Base-by-base conservation (phyloP, 1,139 yeast species). In the Debaryomyces psychrophilus region DNA sequence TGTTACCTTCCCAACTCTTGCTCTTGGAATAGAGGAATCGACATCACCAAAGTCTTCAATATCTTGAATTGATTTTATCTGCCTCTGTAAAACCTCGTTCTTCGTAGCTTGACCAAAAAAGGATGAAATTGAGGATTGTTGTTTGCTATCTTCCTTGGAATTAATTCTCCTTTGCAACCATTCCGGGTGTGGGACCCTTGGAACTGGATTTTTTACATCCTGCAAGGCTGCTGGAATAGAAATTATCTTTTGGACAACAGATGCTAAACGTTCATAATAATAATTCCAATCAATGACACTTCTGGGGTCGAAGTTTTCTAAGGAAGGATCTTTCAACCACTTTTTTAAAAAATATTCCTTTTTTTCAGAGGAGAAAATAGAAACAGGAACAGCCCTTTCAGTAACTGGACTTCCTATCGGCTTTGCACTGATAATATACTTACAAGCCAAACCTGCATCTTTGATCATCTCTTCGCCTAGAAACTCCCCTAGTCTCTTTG, bases 151-250 rank as follows among this genome's bases (percentile, higher is more conserved):
- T 49, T 81, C 82, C 49, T 76, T 77, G 8, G 67, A 67, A 3
- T 77, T 73, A 46, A 93, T 82, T 51, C 79, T 79, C 57, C 77
- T 83, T 52, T 77, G 79, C 44, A 95, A 75, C 99, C 99, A 95
- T 31, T 87, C 96, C 0, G 99, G 99, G 60, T 93, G 98, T 6
- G 82, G 81, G 8, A 95, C 92, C 54, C 98, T 75, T 2, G 98
- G 97, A 41, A 95, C 98, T 0, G 99, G 99, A 59, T 95, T 95
- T n/a, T 76, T 69, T 11, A 93, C 82, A 45, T 83, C 82, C 69
- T 95, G 99, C 49, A 92, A 73, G 6, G 98, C 99, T 7, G 99
- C 99, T 2, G 99, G 99, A 56, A 95, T 93, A 0, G 97, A 87
- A 53, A 95, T 90, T 58, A 95, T 90, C 65, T 95, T 95, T 64